Conservation (phyloP, 2,329 filamentous ascomycete species). For the Malbranchea zuffiana region DNA sequence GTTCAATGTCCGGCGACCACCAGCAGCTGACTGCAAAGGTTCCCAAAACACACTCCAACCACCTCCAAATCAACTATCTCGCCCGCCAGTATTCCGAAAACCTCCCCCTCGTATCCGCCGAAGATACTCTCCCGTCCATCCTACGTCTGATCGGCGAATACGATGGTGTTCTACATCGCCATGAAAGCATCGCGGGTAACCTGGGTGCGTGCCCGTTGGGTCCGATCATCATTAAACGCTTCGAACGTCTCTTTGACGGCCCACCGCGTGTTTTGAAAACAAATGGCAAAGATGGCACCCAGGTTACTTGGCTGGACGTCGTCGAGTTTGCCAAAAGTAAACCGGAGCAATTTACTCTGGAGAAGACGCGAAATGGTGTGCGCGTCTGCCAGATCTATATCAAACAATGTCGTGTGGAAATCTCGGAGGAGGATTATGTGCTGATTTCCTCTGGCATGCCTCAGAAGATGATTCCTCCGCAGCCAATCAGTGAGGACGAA, state of each 20-base stretch:
- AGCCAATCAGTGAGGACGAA: conserved; percentile 77
- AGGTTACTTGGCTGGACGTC: conserved; percentile 73
- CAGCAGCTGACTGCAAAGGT: conserved; percentile 38
- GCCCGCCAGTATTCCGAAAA: conserved; percentile 52
- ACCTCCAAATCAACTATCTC: conserved; percentile 58
- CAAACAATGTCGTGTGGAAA: conserved; percentile 71
- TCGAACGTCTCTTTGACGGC: conserved; percentile 76
- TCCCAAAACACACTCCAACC: conserved; percentile 45
- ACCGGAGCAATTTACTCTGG: conserved; percentile 64
- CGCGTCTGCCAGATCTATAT: conserved; percentile 72
- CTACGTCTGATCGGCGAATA: conserved; percentile 65
- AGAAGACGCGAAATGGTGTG: conserved; percentile 55
- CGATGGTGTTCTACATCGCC: conserved; percentile 71
- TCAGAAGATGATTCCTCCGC: conserved; percentile 68
- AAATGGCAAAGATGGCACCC: conserved; percentile 49
- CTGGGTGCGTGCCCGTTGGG: conserved; percentile 73
- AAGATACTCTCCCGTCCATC: conserved; percentile 64
- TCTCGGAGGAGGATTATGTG: conserved; percentile 77
- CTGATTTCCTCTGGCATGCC: conserved; percentile 73
- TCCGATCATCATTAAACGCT: conserved; percentile 71
- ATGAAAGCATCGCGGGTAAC: conserved; percentile 78
- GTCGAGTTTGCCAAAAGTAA: conserved; percentile 74
- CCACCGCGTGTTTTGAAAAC: conserved; percentile 57
- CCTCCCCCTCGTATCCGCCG: conserved; percentile 50
- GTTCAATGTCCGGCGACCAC: conserved; percentile 35